Percentiles rank a stretch among this genome's conserved stretches.
Evolutionary conservation across 73 alveolate species (phyloP).

Genomic region (Symbiodinium pilosum): DNA sequence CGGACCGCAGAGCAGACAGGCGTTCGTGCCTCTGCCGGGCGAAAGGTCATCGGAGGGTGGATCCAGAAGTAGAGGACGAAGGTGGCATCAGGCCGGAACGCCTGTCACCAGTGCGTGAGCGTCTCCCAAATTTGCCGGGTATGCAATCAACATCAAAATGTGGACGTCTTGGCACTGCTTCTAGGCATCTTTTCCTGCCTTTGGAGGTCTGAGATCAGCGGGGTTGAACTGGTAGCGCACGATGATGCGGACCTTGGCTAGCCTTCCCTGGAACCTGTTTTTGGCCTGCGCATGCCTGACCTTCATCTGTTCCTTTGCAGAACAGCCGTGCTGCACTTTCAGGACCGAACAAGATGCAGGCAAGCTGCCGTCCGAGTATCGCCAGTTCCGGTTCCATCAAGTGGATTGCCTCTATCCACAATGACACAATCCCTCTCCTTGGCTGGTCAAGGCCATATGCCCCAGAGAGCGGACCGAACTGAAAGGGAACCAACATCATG

Average conservation of each 20-base stretch:
- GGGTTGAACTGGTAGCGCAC: conserved; percentile 73
- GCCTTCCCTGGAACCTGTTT: neutral
- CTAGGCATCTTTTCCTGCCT: neutral
- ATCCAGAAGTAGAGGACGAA: conserved; percentile 77
- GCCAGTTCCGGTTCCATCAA: conserved; percentile 79
- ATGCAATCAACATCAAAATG: too few relatives aligned
- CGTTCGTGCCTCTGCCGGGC: conserved; percentile 89
- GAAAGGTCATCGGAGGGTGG: conserved; percentile 78
- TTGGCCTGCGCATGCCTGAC: neutral
- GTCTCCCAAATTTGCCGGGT: too few relatives aligned
- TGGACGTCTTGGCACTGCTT: too few relatives aligned
- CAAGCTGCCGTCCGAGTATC: conserved; percentile 50
- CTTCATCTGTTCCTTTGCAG: neutral
- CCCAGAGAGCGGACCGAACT: neutral
- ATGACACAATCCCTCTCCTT: conserved; percentile 65
- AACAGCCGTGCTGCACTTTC: neutral
- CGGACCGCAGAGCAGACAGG: too few relatives aligned
- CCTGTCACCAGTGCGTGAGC: neutral
- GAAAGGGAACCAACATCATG: neutral
- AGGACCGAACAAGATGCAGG: neutral
- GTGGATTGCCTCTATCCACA: conserved; percentile 63
- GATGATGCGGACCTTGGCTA: conserved; percentile 49
- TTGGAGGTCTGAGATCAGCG: conserved; percentile 70
- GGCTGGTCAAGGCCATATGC: too few relatives aligned
- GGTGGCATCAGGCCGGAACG: conserved; percentile 89